A percentile compares a stretch with the other conserved stretches of the same genome.
Evolutionary conservation across 2,329 filamentous ascomycete genomes (phyloP).

Genomic region (Verticillium nubilum): DNA sequence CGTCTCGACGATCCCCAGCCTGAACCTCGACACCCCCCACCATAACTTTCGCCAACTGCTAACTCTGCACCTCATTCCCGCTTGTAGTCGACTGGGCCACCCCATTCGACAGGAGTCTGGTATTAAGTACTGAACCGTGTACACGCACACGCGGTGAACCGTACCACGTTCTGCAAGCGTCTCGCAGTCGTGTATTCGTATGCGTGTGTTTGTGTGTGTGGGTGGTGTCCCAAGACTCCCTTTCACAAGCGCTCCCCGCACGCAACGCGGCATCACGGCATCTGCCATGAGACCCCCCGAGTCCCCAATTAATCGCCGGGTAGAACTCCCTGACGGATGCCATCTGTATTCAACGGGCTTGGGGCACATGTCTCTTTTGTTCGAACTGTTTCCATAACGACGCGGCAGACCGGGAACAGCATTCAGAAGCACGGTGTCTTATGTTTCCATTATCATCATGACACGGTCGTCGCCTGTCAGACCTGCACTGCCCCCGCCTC

Average conservation of each 20-base stretch:
- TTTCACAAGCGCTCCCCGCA: not conserved
- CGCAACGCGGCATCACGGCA: not conserved
- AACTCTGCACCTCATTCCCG: not conserved
- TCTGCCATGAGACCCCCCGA: not conserved
- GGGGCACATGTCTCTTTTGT: not conserved
- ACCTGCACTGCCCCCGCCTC: not conserved
- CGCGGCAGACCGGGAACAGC: not conserved
- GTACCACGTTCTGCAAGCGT: not conserved
- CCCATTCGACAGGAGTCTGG: not conserved
- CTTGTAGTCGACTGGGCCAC: not conserved
- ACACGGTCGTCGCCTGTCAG: not conserved
- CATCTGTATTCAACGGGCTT: not conserved
- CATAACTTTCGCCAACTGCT: not conserved
- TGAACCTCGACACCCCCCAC: not conserved
- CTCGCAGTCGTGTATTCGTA: not conserved
- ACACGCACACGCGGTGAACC: not conserved
- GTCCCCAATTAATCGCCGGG: not conserved
- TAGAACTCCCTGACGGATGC: not conserved
- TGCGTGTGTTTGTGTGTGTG: not conserved
- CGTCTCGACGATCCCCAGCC: not conserved
- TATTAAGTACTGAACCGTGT: not conserved
- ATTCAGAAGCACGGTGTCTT: not conserved
- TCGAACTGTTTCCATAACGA: not conserved
- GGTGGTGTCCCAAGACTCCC: not conserved
- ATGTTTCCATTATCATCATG: not conserved